Percentiles rank a stretch among this genome's conserved stretches.
phyloP scores from a whole-genome alignment of 495 filamentous ascomycete species.

The Penicillium parvum region DNA sequence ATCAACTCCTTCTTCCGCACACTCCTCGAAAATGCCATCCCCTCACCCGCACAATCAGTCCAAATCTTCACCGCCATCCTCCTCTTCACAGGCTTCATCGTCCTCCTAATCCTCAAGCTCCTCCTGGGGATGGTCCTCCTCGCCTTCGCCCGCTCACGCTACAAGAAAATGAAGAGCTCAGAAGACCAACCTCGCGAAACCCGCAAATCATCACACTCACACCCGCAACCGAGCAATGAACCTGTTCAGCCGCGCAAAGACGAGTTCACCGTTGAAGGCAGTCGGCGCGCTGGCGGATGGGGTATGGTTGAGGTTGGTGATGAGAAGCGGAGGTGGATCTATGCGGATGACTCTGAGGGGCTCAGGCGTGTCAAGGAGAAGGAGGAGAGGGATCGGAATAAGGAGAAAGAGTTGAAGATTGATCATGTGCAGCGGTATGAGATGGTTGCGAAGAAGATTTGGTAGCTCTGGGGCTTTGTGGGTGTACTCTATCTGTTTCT shows the following conservation, averaged over 20 bases:
- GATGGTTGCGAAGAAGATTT: slow-evolving; percentile 93
- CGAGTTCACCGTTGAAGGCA: slow-evolving; percentile 61
- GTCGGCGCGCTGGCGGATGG: slow-evolving; percentile 72
- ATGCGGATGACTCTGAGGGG: slow-evolving; percentile 75
- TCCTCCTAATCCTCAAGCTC: slow-evolving; percentile 74
- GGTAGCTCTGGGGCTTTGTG: slow-evolving; percentile 46
- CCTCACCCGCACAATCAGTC: slow-evolving; percentile 40
- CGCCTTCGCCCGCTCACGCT: slow-evolving; percentile 67
- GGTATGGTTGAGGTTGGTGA: slow-evolving; percentile 85
- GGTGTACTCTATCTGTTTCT: background rate
- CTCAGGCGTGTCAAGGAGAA: slow-evolving; percentile 63
- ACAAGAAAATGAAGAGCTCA: slow-evolving; percentile 69
- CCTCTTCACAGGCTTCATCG: slow-evolving; percentile 72
- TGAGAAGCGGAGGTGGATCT: slow-evolving; percentile 81
- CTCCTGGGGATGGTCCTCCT: slow-evolving; percentile 80
- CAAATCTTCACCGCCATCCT: slow-evolving; percentile 63
- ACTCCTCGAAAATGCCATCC: slow-evolving; percentile 41
- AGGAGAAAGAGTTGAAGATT: slow-evolving; percentile 52
- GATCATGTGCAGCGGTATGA: slow-evolving; percentile 76
- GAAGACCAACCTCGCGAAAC: slow-evolving; percentile 51
- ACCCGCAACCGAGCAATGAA: slow-evolving; percentile 5
- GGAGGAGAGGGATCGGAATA: slow-evolving; percentile 58
- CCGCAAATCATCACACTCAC: slow-evolving; percentile 7
- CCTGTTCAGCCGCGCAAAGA: slow-evolving; percentile 16
- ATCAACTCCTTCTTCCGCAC: slow-evolving; percentile 35